Evolutionary conservation across 2,329 filamentous ascomycete genomes (phyloP).

Genomic region (Colletotrichum eleusines): DNA sequence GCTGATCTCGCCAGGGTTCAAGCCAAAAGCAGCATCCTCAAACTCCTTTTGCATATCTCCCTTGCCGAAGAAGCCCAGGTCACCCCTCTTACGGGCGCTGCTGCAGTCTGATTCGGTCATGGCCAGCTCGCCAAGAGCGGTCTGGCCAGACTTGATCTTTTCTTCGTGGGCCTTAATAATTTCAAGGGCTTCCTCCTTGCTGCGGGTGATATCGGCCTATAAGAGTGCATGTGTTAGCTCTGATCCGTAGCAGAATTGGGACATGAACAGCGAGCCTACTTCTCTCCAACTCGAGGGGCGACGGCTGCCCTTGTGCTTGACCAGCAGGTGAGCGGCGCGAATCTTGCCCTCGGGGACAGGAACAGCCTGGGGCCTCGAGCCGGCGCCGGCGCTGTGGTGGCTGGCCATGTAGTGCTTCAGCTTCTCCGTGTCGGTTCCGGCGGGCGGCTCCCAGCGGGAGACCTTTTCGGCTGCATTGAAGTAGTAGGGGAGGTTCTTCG

Average conservation of each 20-base stretch:
- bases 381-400: slow-evolving; percentile 76
- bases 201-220: slow-evolving; percentile 83
- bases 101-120: slow-evolving; percentile 94
- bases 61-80: slow-evolving; percentile 93
- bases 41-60: slow-evolving; percentile 99
- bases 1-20: slow-evolving; percentile 89
- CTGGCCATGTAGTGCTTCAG: slow-evolving; percentile 94
- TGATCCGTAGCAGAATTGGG: neutral
- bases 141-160: slow-evolving; percentile 78
- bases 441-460: slow-evolving; percentile 94
- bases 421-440: slow-evolving; percentile 88
- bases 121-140: slow-evolving; percentile 84
- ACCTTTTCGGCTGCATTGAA: slow-evolving; percentile 90
- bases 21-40: slow-evolving; percentile 92
- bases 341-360: slow-evolving; percentile 80
- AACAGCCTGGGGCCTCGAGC: slow-evolving; percentile 53
- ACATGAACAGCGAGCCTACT: slow-evolving; percentile 36
- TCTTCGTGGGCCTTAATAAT: slow-evolving; percentile 82
- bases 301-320: slow-evolving; percentile 92
- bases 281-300: slow-evolving; percentile 95
- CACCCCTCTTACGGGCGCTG: slow-evolving; percentile 92
- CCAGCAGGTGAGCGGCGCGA: slow-evolving; percentile 88
- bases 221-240: neutral
- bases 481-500: slow-evolving; percentile 98
- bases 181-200: slow-evolving; percentile 85